phyloP scores from a whole-genome alignment of 441 rosid genomes.

The Raphanus hybrid region DNA sequence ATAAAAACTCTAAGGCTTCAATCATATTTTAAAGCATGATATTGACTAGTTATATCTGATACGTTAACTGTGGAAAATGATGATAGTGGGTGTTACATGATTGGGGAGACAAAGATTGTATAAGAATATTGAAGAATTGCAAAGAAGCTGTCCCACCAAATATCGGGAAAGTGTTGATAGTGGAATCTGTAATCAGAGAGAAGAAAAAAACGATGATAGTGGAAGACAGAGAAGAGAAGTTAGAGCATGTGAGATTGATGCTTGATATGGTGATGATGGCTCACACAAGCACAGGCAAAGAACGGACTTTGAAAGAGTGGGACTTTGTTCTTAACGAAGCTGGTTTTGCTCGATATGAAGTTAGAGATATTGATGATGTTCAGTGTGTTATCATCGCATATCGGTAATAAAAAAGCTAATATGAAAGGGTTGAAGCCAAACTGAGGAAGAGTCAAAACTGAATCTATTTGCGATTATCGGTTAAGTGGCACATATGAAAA shows the following conservation, averaged over 20 bases:
- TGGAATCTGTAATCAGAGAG: constrained; percentile 55
- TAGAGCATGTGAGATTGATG: constrained; percentile 51
- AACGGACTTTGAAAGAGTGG: constrained; percentile 72
- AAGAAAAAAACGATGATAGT: constrained; percentile 14
- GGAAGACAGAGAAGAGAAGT: constrained; percentile 46
- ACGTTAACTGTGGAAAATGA: neutral
- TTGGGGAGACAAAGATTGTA: constrained; percentile 75
- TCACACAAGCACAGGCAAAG: constrained; percentile 67
- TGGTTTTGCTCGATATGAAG: constrained; percentile 54
- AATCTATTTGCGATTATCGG: neutral
- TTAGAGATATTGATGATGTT: constrained; percentile 49
- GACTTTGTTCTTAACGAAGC: constrained; percentile 54
- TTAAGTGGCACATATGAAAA: neutral
- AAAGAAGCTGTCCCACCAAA: constrained; percentile 56
- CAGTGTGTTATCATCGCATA: constrained; percentile 60
- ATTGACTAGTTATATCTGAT: neutral
- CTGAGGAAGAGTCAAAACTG: neutral
- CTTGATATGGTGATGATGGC: constrained; percentile 79
- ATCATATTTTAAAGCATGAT: neutral
- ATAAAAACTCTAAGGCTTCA: neutral
- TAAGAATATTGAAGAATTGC: constrained; percentile 62
- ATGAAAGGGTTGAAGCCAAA: neutral
- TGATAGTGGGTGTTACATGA: constrained; percentile 72
- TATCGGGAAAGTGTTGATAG: constrained; percentile 66
- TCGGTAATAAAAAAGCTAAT: constrained; percentile 31